Evolutionary conservation across 352 stramenopile genomes (phyloP).

Genomic region (Globisporangium abappressorium): DNA sequence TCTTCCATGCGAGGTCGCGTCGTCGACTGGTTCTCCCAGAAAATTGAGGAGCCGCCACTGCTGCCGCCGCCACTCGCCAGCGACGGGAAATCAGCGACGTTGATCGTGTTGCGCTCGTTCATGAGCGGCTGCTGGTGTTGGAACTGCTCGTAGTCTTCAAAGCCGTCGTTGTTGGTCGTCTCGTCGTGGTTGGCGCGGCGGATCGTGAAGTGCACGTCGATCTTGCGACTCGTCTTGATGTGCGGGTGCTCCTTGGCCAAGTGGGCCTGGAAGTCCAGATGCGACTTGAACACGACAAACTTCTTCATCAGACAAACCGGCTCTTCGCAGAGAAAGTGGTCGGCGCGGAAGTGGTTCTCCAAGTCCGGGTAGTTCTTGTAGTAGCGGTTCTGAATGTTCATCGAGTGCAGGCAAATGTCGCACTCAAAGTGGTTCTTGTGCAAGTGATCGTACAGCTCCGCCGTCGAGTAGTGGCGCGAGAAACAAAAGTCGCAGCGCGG

Average conservation of each 20-base stretch:
- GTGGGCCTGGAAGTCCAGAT: conserved; percentile 86
- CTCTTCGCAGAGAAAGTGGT: conserved; percentile 89
- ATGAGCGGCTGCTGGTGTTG: conserved; percentile 19
- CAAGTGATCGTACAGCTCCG: conserved; percentile 87
- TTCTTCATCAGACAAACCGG: conserved; percentile 75
- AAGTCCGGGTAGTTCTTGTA: conserved; percentile 92
- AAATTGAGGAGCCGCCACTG: conserved; percentile 32
- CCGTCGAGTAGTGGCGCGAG: conserved; percentile 81
- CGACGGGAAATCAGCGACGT: conserved; percentile 84
- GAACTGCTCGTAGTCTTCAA: conserved; percentile 52
- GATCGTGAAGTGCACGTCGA: conserved; percentile 85
- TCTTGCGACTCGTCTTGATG: conserved; percentile 82
- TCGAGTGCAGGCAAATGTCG: conserved; percentile 82
- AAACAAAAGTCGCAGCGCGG: conserved; percentile 90
- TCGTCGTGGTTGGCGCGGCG: conserved; percentile 43
- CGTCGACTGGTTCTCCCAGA: conserved; percentile 66
- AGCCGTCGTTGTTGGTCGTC: conserved; percentile 28
- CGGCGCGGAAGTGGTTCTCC: conserved; percentile 87
- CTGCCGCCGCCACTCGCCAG: conserved; percentile 32
- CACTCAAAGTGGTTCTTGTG: conserved; percentile 92
- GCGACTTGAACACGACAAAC: conserved; percentile 88
- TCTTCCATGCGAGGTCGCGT: conserved; percentile 55
- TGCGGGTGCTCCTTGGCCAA: conserved; percentile 78
- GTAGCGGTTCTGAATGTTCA: conserved; percentile 84
- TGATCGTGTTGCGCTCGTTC: conserved; percentile 53